phyloP scores from a whole-genome alignment of 1,284 basidiomycete species.

The Mycena citricolor region DNA sequence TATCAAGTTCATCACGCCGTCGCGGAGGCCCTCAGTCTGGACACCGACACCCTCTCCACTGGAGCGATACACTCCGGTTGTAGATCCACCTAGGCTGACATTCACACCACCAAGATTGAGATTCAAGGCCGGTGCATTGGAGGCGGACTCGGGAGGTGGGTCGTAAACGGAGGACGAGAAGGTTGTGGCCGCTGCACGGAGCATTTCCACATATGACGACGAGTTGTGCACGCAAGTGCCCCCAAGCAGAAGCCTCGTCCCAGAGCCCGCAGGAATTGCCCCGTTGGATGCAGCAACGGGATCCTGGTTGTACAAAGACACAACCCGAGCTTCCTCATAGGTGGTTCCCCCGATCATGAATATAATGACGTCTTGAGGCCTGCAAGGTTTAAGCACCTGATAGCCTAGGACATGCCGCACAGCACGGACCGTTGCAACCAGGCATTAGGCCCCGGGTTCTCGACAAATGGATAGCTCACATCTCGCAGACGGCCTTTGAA shows the following conservation, averaged over 20 bases:
- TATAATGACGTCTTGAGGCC: conserved; percentile 91
- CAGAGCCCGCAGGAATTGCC: conserved; percentile 53
- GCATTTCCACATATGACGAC: conserved; percentile 76
- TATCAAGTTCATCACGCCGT: conserved; percentile 82
- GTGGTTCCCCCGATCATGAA: conserved; percentile 95
- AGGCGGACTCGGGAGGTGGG: conserved; percentile 66
- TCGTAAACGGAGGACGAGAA: conserved; percentile 70
- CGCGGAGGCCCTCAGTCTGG: conserved; percentile 80
- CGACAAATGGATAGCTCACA: conserved; percentile 88
- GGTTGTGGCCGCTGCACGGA: conserved; percentile 57
- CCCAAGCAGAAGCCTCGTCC: conserved; percentile 80
- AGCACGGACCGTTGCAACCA: conserved; percentile 63
- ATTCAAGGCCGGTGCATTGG: conserved; percentile 74
- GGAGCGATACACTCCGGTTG: conserved; percentile 80
- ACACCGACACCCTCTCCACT: conserved; percentile 68
- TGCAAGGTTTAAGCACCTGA: conserved; percentile 32
- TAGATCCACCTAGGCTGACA: conserved; percentile 85
- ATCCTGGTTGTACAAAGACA: conserved; percentile 86
- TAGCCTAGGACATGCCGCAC: not conserved
- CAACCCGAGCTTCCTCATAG: conserved; percentile 86
- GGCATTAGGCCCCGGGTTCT: conserved; percentile 66
- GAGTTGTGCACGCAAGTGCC: conserved; percentile 95
- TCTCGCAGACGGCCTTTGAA: conserved; percentile 88
- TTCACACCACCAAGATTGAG: conserved; percentile 90
- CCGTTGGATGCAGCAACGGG: conserved; percentile 43